phyloP scores from a whole-genome alignment of 768 basidiomycete species.

The Naganishia randhawae region DNA sequence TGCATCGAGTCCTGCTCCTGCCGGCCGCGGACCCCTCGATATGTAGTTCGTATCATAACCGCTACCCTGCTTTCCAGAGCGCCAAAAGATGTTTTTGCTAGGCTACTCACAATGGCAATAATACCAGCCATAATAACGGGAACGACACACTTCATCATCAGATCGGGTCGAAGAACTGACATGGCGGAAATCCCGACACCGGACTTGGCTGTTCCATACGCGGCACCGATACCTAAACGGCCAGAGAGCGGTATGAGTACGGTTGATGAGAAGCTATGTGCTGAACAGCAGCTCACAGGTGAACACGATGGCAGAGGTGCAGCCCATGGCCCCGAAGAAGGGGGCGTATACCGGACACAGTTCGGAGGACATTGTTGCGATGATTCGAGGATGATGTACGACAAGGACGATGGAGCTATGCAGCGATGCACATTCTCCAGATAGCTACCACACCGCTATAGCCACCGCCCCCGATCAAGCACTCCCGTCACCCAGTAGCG shows the following conservation, averaged over 20 bases:
- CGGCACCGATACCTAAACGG: conserved; percentile 42
- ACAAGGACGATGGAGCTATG: not conserved
- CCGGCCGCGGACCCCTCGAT: too few species aligned
- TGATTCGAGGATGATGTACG: too few species aligned
- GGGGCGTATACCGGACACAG: conserved; percentile 76
- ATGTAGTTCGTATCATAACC: too few species aligned
- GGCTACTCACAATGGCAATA: conserved; percentile 84
- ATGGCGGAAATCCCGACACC: conserved; percentile 73
- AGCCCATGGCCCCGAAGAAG: conserved; percentile 97
- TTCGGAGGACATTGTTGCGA: conserved; percentile 46
- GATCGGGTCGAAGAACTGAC: conserved; percentile 92
- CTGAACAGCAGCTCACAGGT: conserved; percentile 67
- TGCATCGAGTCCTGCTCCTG: not conserved
- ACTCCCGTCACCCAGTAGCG: not conserved
- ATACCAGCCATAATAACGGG: conserved; percentile 99
- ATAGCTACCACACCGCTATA: not conserved
- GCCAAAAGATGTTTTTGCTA: not conserved
- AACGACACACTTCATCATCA: conserved; percentile 94
- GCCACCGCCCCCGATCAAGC: not conserved
- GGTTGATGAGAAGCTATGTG: not conserved
- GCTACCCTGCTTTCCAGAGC: not conserved
- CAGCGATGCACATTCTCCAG: not conserved
- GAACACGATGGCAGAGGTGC: conserved; percentile 94
- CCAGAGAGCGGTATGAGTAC: not conserved
- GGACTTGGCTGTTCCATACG: conserved; percentile 96